These are phyloP conservation scores for Logfia minima DNA, from an alignment of 129 eudicot species.

Conservation along the genomic window DNA sequence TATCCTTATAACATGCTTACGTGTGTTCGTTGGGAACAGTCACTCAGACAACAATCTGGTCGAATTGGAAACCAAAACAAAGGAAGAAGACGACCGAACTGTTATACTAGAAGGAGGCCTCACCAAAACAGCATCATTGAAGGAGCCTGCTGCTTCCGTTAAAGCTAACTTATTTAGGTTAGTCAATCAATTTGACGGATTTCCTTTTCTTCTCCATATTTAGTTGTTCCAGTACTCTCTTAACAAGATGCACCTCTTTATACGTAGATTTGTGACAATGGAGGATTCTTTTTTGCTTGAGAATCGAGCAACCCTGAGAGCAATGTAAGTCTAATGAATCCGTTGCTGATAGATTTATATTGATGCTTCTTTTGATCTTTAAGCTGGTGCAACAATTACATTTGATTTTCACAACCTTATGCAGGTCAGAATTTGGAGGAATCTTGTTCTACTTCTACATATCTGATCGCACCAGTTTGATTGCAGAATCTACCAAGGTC, in stretches of 20 bases:
- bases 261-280: slow-evolving; percentile 76
- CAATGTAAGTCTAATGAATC: slow-evolving; percentile 62
- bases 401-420: slow-evolving; percentile 25
- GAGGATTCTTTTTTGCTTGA: slow-evolving; percentile 89
- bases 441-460: slow-evolving; percentile 79
- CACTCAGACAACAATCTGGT: slow-evolving; percentile 84
- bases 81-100: slow-evolving; percentile 82
- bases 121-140: slow-evolving; percentile 65
- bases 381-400: slow-evolving; percentile 20
- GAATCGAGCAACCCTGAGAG: slow-evolving; percentile 84
- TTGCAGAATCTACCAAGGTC: slow-evolving; percentile 89
- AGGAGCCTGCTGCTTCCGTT: slow-evolving; percentile 52
- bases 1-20: slow-evolving; percentile 14
- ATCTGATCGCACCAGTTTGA: slow-evolving; percentile 82
- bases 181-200: slow-evolving; percentile 19
- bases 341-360: slow-evolving; percentile 18
- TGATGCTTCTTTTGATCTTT: slow-evolving; percentile 4
- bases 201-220: slow-evolving; percentile 14
- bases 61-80: slow-evolving; percentile 60
- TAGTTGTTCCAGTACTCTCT: slow-evolving; percentile 7
- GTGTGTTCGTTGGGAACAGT: slow-evolving; percentile 43
- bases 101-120: slow-evolving; percentile 91
- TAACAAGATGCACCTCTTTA: slow-evolving; percentile 21
- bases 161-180: slow-evolving; percentile 75
- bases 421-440: slow-evolving; percentile 97